Evolutionary conservation across 2,329 filamentous ascomycete genomes (phyloP), one percentile per base, ranked within the genome.

Genomic region (Monosporascus sp.): DNA sequence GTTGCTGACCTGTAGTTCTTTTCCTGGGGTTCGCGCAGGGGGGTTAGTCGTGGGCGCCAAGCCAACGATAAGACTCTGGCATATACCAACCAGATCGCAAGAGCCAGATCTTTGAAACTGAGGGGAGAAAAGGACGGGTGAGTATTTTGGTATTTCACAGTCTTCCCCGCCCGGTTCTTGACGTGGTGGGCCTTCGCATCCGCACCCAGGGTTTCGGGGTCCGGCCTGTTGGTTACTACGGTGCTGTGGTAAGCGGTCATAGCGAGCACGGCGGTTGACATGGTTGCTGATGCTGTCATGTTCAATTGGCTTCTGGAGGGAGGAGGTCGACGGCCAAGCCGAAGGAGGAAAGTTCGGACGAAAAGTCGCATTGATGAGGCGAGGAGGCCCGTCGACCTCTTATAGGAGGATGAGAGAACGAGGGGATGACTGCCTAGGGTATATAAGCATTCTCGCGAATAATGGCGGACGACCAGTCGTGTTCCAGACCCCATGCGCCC

Each of bases 151-250:
- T 82, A 83, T 54, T 72, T 71, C 47, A 71, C 62, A 38, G 64
- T 67, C 18, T 66, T 61, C 42, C 77, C 76, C 42, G 68, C 57
- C 49, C 66, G 68, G 42, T 68, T 61, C 53, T 73, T 67, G 48
- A 80, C 63, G 54, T 83, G 77, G 57, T 82, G 78, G 20, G 75
- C 68, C 51, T 76, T 75, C 22, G 67, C 60, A n/a, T 65, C 59
- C 27, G 74, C 76, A 31, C 75, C 72, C 2, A 74, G 69, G 7
- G 75, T 72, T 25, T 70, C 62, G 44, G 66, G 60, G 37, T 65
- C 61, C 22, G 69, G 62, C 39, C 66, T 67, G 18, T 54, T 54
- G 14, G 56, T 55, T 37, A 67, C 9, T 6, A 48, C 62, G 20
- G 51, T 60, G 52, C 61, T 60, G n/a, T 56, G 53, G 53, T 66